Evolutionary conservation across 1,284 basidiomycete genomes (phyloP), one percentile per base, ranked within the genome.

Genomic region (Pascua sp.): DNA sequence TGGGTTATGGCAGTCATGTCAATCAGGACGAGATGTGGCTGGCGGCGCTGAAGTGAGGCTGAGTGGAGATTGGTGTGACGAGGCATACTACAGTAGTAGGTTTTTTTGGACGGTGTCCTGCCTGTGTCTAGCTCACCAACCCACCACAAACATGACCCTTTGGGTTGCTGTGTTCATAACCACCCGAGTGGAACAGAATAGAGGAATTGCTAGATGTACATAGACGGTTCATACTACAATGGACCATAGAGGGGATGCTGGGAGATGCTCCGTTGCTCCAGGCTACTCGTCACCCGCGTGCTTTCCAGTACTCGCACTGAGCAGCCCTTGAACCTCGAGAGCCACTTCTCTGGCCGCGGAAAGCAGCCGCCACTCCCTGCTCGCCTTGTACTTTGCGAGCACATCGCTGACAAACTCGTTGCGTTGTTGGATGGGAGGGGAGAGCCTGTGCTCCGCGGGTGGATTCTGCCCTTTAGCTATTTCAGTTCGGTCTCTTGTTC

Each of bases 321-420:
- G 43, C 9, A 63, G 17, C n/a, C 12, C 12, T 49, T 69, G 68
- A n/a, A 71, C 50, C n/a, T 68, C 51, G 9, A 42, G 12, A 0
- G 71, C 65, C 0, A 62, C 54, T 2, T 13, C 38, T 10, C 62
- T 43, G 8, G 70, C 63, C 3, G 61, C 57, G 0, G 51, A 42
- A 11, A 73, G 61, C 1, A 71, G 48, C 0, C 44, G 11, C 65
- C 67, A 76, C 45, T 75, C 71, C 39, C 54, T 39, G 36, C 63
- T 50, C 11, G 16, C 11, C 48, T 64, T 62, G 53, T 67, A 77
- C 37, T 49, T 24, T 2, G 57, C 46, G 0, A 77, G 53, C 2
- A 72, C 62, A 7, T 48, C 53, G 15, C 51, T 44, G 4, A 77
- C 59, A 32, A 57, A 65, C 16, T 36, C 45, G 49, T 67, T 49